phyloP scores from a whole-genome alignment of 2,329 filamentous ascomycete species.

The Westerdykella sp. region DNA sequence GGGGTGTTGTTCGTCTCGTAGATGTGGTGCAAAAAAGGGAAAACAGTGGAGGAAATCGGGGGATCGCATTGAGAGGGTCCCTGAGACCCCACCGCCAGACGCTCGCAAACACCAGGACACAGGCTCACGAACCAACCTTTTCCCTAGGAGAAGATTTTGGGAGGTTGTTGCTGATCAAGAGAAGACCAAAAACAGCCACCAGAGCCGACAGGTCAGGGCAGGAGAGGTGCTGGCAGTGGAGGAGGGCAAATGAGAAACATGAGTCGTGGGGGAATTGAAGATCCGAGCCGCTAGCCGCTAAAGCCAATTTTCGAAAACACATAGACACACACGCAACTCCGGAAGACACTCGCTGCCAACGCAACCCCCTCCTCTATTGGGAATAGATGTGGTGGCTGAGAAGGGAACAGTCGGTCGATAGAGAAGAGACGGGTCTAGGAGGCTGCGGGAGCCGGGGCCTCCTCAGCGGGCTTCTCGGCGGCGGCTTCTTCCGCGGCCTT shows the following conservation, averaged over 20 bases:
- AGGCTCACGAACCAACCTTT: constrained; percentile 14
- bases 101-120: constrained; percentile 13
- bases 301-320: constrained; percentile 38
- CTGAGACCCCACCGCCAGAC: no score
- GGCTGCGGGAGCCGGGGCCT: constrained; percentile 25
- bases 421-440: constrained; percentile 28
- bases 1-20: constrained; percentile 13
- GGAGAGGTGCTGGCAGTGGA: constrained; percentile 21
- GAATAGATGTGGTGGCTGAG: constrained; percentile 28
- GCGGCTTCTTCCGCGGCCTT: constrained; percentile 39
- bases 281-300: constrained; percentile 37
- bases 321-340: constrained; percentile 35
- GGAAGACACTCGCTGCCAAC: constrained; percentile 32
- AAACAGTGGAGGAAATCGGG: constrained; percentile 30
- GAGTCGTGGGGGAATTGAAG: constrained; percentile 36
- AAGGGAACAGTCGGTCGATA: constrained; percentile 30
- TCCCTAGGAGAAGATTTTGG: constrained; percentile 22
- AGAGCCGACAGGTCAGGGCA: constrained; percentile 18
- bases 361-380: constrained; percentile 30
- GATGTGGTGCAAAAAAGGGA: constrained; percentile 24
- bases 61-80: constrained; percentile 22
- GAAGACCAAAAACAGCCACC: constrained; percentile 13
- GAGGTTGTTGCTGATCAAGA: constrained; percentile 2
- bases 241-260: constrained; percentile 31
- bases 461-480: constrained; percentile 47